phyloP scores from a whole-genome alignment of 257 asterid genomes.

The Solanum chilense region DNA sequence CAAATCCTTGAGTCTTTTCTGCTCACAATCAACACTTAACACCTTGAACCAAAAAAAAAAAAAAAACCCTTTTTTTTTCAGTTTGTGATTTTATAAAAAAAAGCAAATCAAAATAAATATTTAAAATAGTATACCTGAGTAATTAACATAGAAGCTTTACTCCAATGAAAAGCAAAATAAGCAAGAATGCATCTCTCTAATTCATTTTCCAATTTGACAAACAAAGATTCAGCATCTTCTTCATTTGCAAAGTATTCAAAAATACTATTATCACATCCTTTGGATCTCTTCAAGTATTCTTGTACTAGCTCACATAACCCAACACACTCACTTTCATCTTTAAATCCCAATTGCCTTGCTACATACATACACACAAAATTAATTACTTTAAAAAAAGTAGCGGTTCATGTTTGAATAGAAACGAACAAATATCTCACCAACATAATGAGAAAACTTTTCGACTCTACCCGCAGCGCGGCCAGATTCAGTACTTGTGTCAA shows the following conservation, averaged over 20 bases:
- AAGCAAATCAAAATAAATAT: not conserved
- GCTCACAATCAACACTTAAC: constrained; percentile 58
- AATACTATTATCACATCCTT: constrained; percentile 48
- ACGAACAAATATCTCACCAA: constrained; percentile 25
- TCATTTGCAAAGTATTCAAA: constrained; percentile 50
- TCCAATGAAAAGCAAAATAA: constrained; percentile 84
- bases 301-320: constrained; percentile 35
- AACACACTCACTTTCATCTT: constrained; percentile 62
- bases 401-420: not conserved
- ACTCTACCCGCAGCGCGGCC: constrained; percentile 33
- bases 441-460: constrained; percentile 67
- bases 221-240: constrained; percentile 36
- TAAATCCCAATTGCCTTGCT: constrained; percentile 82
- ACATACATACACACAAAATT: not conserved
- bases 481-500: constrained; percentile 44
- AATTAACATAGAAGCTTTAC: constrained; percentile 47
- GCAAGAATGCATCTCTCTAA: constrained; percentile 81
- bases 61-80: not conserved
- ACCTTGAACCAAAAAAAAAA: constrained; percentile 23
- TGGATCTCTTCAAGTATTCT: constrained; percentile 58
- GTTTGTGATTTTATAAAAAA: not conserved
- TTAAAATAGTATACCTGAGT: constrained; percentile 26
- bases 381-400: not conserved
- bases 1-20: constrained; percentile 55
- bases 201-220: constrained; percentile 64